Evolutionary conservation across 2,329 filamentous ascomycete genomes (phyloP).

Genomic region (Nigrospora osmanthi): DNA sequence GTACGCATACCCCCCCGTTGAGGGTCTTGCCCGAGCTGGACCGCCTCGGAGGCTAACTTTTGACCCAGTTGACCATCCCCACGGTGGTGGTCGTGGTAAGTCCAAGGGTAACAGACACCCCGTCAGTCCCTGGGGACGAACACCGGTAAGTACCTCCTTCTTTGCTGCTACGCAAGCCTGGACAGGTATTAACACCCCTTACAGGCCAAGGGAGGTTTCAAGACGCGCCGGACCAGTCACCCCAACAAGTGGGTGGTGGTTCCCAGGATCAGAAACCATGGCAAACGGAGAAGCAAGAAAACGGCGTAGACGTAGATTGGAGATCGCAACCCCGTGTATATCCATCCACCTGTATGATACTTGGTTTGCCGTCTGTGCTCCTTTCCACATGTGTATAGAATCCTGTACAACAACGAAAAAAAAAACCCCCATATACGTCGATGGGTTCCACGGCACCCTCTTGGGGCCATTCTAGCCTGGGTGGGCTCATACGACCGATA

Average conservation of each 20-base stretch:
- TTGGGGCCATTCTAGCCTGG: no score
- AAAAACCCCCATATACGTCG: background rate
- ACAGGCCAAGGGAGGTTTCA: constrained; percentile 77
- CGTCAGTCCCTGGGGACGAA: constrained; percentile 85
- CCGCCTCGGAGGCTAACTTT: background rate
- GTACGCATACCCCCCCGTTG: constrained; percentile 36
- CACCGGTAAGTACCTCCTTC: constrained; percentile 59
- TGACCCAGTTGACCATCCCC: constrained; percentile 74
- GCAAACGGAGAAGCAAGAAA: constrained; percentile 70
- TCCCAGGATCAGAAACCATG: constrained; percentile 78
- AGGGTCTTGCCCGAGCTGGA: background rate
- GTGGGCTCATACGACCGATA: no score
- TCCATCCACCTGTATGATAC: background rate
- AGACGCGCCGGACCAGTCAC: constrained; percentile 84
- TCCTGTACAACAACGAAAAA: constrained; percentile 1
- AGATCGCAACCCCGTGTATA: background rate
- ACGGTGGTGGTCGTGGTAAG: constrained; percentile 98
- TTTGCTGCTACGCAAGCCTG: background rate
- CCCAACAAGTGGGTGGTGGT: constrained; percentile 87
- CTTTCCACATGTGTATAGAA: constrained; percentile 2
- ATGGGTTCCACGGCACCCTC: no score
- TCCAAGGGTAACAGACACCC: constrained; percentile 97
- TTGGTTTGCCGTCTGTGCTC: background rate
- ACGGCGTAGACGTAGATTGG: constrained; percentile 4
- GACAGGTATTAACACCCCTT: constrained; percentile 17